Evolutionary conservation across 495 filamentous ascomycete genomes (phyloP).

Genomic region (Rostrohypoxylon terebratum): DNA sequence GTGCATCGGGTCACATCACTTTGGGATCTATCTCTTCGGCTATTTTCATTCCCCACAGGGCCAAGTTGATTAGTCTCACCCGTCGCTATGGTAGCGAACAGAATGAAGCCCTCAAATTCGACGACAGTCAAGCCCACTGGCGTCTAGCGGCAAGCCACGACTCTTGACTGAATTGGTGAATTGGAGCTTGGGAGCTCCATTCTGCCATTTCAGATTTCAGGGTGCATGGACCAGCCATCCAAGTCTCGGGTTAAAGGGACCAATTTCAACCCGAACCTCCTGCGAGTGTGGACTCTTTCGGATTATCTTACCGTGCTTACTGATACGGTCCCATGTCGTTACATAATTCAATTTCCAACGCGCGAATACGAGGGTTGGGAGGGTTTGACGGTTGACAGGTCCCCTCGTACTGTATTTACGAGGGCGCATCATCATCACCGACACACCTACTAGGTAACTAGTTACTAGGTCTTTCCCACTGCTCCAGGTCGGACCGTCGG

Average conservation of each 20-base stretch:
- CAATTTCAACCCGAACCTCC: slow-evolving; percentile 9
- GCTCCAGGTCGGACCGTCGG: not conserved
- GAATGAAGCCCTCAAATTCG: slow-evolving; percentile 44
- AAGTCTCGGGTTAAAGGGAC: slow-evolving; percentile 14
- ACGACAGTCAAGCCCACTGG: slow-evolving; percentile 36
- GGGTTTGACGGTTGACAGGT: not conserved
- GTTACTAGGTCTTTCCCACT: no score
- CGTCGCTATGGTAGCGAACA: slow-evolving; percentile 46
- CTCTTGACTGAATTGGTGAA: slow-evolving; percentile 4
- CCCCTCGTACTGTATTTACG: slow-evolving; percentile 16
- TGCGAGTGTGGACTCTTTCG: slow-evolving; percentile 11
- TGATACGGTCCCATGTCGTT: slow-evolving; percentile 20
- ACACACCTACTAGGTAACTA: not conserved
- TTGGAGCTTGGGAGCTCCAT: no score
- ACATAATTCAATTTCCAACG: slow-evolving; percentile 33
- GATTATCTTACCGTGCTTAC: slow-evolving; percentile 32
- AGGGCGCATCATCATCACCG: slow-evolving; percentile 8
- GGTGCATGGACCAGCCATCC: slow-evolving; percentile 17
- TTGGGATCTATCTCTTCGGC: slow-evolving; percentile 43
- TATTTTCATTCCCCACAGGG: slow-evolving; percentile 45
- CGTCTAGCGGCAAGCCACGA: slow-evolving; percentile 35
- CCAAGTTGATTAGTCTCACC: slow-evolving; percentile 47
- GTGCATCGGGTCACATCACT: slow-evolving; percentile 42
- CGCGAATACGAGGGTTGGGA: slow-evolving; percentile 22
- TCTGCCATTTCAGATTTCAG: not conserved